phyloP scores from a whole-genome alignment of 305 asterid species.

The Striga hermonthica region DNA sequence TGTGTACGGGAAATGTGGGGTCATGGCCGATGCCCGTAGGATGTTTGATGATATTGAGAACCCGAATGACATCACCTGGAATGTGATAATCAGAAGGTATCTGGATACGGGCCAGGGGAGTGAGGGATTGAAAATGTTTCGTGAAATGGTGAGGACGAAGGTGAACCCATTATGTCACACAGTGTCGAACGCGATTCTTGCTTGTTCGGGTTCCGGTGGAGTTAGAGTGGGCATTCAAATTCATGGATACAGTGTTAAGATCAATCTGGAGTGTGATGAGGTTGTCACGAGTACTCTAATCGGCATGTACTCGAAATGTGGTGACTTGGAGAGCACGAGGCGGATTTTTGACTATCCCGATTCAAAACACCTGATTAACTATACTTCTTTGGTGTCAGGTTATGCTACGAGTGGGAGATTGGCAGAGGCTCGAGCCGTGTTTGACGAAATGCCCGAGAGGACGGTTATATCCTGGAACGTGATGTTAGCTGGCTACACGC shows the following conservation, averaged over 20 bases:
- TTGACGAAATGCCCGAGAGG: conserved; percentile 60
- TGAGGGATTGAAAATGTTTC: conserved; percentile 54
- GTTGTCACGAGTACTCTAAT: conserved; percentile 62
- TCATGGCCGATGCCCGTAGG: conserved; percentile 58
- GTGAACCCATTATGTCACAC: conserved; percentile 61
- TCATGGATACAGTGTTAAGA: conserved; percentile 62
- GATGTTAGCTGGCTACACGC: conserved; percentile 64
- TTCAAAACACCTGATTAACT: conserved; percentile 48
- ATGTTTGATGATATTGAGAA: conserved; percentile 66
- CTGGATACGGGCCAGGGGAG: conserved; percentile 53
- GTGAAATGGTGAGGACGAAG: conserved; percentile 45
- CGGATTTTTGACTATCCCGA: conserved; percentile 46
- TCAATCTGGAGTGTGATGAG: conserved; percentile 45
- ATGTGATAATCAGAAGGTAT: conserved; percentile 76
- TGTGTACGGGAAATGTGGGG: conserved; percentile 70
- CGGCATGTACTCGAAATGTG: conserved; percentile 58
- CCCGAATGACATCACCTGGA: conserved; percentile 68
- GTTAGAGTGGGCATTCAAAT: conserved; percentile 55
- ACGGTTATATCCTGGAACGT: conserved; percentile 65
- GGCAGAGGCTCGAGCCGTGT: conserved; percentile 52
- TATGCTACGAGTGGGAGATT: conserved; percentile 51
- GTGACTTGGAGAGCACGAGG: conserved; percentile 55
- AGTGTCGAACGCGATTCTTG: conserved; percentile 67
- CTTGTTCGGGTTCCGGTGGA: conserved; percentile 54
- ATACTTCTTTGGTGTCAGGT: conserved; percentile 61